These are phyloP conservation scores for Lactarius quietus DNA, from an alignment of 768 basidiomycete species.

Conservation along the genomic window DNA sequence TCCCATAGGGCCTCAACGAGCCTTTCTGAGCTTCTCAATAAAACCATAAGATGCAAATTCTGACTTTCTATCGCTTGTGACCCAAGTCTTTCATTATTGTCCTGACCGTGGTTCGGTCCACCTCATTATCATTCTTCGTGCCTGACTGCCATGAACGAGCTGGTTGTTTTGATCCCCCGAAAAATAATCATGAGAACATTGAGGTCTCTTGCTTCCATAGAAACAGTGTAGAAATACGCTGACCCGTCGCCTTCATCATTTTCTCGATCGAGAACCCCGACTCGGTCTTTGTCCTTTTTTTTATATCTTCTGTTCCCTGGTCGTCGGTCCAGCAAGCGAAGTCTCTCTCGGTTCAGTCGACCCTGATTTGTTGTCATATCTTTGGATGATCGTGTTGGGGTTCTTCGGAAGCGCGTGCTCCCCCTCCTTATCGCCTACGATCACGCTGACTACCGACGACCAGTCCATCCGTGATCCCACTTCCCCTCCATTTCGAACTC, in stretches of 20 bases:
- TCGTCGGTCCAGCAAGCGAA: constrained; percentile 12
- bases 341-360: constrained; percentile 49
- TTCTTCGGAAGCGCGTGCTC: constrained; percentile 45
- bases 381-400: constrained; percentile 60
- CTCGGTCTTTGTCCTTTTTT: neutral
- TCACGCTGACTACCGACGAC: constrained; percentile 15
- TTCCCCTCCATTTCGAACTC: neutral
- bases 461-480: constrained; percentile 4
- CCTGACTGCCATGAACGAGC: neutral
- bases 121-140: neutral
- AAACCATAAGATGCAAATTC: neutral
- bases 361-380: constrained; percentile 37
- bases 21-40: constrained; percentile 29
- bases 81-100: neutral
- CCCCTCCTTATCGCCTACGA: constrained; percentile 3
- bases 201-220: constrained; percentile 4
- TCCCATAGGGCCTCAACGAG: constrained; percentile 54
- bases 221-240: constrained; percentile 4
- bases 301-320: neutral
- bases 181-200: constrained; percentile 1
- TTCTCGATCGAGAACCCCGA: constrained; percentile 8
- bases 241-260: neutral
- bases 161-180: neutral
- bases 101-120: constrained; percentile 7
- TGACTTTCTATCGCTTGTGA: neutral